Percentiles rank a stretch among this genome's conserved stretches.
phyloP scores from a whole-genome alignment of 78 protist genomes.

The Neovahlkampfia damariscottae region DNA sequence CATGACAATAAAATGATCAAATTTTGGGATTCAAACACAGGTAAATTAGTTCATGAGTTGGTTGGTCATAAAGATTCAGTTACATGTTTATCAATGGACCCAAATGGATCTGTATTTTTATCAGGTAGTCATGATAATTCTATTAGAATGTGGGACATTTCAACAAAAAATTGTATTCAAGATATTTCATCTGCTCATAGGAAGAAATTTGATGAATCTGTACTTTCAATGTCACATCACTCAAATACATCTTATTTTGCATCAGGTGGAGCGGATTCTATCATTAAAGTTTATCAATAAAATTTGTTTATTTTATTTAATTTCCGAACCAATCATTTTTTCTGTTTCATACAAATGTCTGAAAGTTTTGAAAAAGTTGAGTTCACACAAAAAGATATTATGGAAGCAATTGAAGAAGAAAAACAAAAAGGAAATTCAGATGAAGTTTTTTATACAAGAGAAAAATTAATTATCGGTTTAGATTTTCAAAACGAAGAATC shows the following conservation, averaged over 20 bases:
- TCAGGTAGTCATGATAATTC: background rate
- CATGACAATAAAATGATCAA: background rate
- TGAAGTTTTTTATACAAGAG: too few relatives aligned
- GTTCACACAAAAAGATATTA: too few relatives aligned
- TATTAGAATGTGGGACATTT: background rate
- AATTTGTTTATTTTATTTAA: too few relatives aligned
- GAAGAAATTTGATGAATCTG: background rate
- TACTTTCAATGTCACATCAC: background rate
- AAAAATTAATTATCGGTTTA: too few relatives aligned
- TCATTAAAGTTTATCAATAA: background rate
- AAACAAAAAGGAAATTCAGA: too few relatives aligned
- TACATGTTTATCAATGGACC: background rate
- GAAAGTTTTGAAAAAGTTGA: too few relatives aligned
- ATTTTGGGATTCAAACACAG: background rate
- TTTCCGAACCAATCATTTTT: too few relatives aligned
- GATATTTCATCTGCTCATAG: background rate
- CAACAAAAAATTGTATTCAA: background rate
- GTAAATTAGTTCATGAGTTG: background rate
- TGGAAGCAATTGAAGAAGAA: too few relatives aligned
- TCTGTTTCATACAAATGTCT: too few relatives aligned
- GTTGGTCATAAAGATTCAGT: background rate
- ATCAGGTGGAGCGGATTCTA: background rate
- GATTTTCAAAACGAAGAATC: too few relatives aligned
- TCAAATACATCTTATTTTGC: background rate
- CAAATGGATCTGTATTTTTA: background rate